A percentile compares a stretch with the other conserved stretches of the same genome.
These are phyloP conservation scores for Linum lewisii DNA, from an alignment of 345 rosid species.

Conservation along the genomic window DNA sequence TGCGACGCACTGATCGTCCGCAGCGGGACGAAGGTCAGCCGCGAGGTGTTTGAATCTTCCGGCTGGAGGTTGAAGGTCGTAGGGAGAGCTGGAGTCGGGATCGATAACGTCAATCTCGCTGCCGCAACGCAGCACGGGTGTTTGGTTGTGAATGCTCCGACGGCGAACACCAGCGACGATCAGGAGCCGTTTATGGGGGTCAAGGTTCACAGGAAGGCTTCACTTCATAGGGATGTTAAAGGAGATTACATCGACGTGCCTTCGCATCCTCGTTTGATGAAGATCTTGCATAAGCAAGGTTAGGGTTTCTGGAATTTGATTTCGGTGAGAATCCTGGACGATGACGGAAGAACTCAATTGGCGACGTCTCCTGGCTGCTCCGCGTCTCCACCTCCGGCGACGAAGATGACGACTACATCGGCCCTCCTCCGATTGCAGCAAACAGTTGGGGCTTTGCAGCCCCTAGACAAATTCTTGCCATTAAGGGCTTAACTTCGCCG, in stretches of 20 bases:
- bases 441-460: no score
- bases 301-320: not conserved
- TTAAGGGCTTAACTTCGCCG: no score
- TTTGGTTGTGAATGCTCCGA: conserved; percentile 1
- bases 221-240: conserved; percentile 58
- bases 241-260: conserved; percentile 87
- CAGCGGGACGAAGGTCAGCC: no score
- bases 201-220: conserved; percentile 74
- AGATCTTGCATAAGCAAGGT: conserved; percentile 85
- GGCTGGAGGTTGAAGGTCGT: conserved; percentile 2
- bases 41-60: no score
- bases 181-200: conserved; percentile 83
- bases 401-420: no score
- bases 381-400: no score
- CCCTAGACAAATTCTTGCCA: no score
- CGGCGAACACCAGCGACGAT: conserved; percentile 42
- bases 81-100: conserved; percentile 3
- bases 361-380: no score
- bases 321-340: no score
- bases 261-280: conserved; percentile 56
- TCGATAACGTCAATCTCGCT: conserved; percentile 2
- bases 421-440: no score
- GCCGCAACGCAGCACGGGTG: conserved; percentile 4
- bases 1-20: no score
- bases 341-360: no score